Conservation (phyloP, 2,329 filamentous ascomycete species). For the Reticulascus tulasneorum region DNA sequence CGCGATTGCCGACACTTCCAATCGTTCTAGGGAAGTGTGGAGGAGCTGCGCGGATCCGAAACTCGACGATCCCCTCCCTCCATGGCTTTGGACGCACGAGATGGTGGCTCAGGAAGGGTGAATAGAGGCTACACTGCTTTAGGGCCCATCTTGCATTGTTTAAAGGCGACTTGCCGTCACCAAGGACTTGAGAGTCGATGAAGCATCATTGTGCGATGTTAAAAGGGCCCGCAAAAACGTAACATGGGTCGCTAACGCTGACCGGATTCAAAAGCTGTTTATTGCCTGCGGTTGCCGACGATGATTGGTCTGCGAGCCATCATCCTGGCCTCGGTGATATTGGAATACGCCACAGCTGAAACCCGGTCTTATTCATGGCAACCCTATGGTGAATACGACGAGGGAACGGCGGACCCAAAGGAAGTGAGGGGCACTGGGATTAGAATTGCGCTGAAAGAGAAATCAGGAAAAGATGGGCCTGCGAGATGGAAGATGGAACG, state of each 20-base stretch:
- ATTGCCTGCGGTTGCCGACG: slow-evolving; percentile 1
- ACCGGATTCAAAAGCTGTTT: slow-evolving; percentile 18
- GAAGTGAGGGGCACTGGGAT: too few relatives aligned
- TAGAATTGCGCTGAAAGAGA: too few relatives aligned
- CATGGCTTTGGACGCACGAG: slow-evolving; percentile 1
- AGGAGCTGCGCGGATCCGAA: slow-evolving; percentile 8
- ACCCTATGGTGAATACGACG: too few relatives aligned
- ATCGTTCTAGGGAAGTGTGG: slow-evolving; percentile 4
- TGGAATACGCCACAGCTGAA: slow-evolving; percentile 34
- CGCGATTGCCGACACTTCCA: slow-evolving; percentile 22
- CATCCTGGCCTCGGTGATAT: slow-evolving; percentile 22
- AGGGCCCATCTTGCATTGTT: slow-evolving; percentile 1
- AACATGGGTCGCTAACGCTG: slow-evolving; percentile 15
- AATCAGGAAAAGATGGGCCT: too few relatives aligned
- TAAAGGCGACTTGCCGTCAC: slow-evolving; percentile 3
- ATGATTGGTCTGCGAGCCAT: slow-evolving; percentile 24
- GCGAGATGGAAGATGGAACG: too few relatives aligned
- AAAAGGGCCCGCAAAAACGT: neutral
- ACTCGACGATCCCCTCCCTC: slow-evolving; percentile 3
- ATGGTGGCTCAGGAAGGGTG: neutral
- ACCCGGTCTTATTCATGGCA: slow-evolving; percentile 16
- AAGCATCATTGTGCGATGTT: too few relatives aligned
- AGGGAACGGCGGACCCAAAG: too few relatives aligned
- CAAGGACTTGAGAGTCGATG: too few relatives aligned
- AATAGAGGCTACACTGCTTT: neutral